Conservation (phyloP, 805 yeast species). For the Starmerella tilneyi region DNA sequence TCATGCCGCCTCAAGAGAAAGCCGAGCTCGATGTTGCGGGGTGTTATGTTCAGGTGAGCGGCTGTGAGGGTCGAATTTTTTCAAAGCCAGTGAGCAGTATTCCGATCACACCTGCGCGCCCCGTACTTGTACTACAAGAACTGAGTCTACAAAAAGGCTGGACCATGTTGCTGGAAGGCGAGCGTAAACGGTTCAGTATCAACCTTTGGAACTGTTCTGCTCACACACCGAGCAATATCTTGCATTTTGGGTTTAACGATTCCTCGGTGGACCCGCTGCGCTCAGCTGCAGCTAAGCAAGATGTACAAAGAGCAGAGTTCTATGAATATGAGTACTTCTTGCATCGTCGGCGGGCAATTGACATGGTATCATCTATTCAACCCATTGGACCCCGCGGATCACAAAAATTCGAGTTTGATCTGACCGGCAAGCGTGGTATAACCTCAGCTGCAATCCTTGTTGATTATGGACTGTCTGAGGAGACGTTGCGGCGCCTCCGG, state of each 20-base stretch:
- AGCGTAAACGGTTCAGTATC: conserved; percentile 42
- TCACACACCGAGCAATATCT: conserved; percentile 42
- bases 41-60: conserved; percentile 41
- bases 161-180: conserved; percentile 75
- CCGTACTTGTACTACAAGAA: conserved; percentile 45
- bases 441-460: conserved; percentile 52
- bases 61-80: conserved; percentile 40
- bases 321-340: conserved; percentile 68
- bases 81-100: conserved; percentile 27
- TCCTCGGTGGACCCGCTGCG: conserved; percentile 59
- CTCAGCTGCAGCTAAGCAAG: conserved; percentile 40
- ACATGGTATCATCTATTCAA: conserved; percentile 13
- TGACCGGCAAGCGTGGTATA: conserved; percentile 66
- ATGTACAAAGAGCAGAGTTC: conserved; percentile 47
- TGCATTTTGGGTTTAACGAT: conserved; percentile 58
- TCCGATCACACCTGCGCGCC: conserved; percentile 41
- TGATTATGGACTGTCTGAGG: conserved; percentile 40
- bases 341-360: conserved; percentile 30
- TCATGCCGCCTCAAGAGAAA: conserved; percentile 32
- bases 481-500: conserved; percentile 46
- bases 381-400: conserved; percentile 32
- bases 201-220: conserved; percentile 47
- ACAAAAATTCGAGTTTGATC: conserved; percentile 44
- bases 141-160: conserved; percentile 51
- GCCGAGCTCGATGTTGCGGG: conserved; percentile 47